Base-by-base conservation (phyloP, 2,329 filamentous ascomycete genomes). In the Arthrobotrys iridis region DNA sequence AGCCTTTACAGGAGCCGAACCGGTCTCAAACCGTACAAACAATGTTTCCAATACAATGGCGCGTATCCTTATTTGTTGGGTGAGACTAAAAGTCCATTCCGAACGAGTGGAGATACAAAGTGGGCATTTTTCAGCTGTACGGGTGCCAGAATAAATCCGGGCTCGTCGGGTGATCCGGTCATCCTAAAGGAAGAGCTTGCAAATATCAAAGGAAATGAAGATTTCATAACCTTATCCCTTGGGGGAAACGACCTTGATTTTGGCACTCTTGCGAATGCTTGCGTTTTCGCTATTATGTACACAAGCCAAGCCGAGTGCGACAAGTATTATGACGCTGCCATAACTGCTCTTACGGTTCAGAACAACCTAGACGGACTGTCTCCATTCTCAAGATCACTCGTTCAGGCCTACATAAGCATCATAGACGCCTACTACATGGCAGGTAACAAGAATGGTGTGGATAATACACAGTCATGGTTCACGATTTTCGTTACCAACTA, bases 221-320 rank as follows among this genome's bases (percentile, higher is more conserved):
- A 24, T 22, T 22, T 20, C 8, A 20, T 24, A 48, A 43, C n/a
- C 40, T 43, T 43, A 43, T 43, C 40, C 6, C 37, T 64, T 52
- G 60, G 60, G 2, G 60, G 60, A 4, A 64, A 64, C 15, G 60
- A 64, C 30, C 35, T 64, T 22, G 43, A 20, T 7, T 64, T 64
- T 18, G 43, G 43, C 4, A 7, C 26, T 6, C 43, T 64, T 35
- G 60, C 4, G 13, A 52, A 64, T 41, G 28, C 43, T 37, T 64
- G 60, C 18, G 60, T 64, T 8, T 52, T 64, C 18, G 60, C 60
- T 11, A 64, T 64, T 52, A 6, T 26, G 5, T 2, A 26, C 11
- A 40, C 60, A 26, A 3, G 2, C 10, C 6, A n/a, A 13, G 40
- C 6, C 2, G 58, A 63, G 2, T 63, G 58, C 41, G 24, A 33